These are phyloP conservation scores for Cladophialophora bantiana DNA, from an alignment of 2,329 filamentous ascomycete genomes.

Conservation along the genomic window DNA sequence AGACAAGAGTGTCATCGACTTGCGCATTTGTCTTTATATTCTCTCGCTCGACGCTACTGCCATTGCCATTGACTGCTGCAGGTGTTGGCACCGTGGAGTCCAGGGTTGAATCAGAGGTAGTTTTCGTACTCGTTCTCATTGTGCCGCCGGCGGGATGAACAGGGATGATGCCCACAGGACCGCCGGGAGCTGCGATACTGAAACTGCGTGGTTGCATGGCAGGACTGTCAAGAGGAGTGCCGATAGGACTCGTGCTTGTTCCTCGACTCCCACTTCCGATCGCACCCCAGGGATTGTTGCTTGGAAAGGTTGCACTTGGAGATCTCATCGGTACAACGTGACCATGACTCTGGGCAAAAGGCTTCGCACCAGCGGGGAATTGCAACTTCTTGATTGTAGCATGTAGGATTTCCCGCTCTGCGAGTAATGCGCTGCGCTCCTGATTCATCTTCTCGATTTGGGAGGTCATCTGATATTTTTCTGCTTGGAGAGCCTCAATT, in stretches of 20 bases:
- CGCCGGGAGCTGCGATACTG: constrained; percentile 8
- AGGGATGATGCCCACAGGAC: constrained; percentile 1
- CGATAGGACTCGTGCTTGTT: constrained; percentile 11
- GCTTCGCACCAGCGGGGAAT: constrained; percentile 8
- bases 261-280: constrained; percentile 29
- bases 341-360: constrained; percentile 1
- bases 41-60: neutral
- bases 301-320: constrained; percentile 15
- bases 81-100: constrained; percentile 14
- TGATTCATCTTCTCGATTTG: constrained; percentile 16
- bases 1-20: neutral
- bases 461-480: constrained; percentile 21
- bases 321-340: constrained; percentile 9
- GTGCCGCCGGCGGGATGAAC: neutral
- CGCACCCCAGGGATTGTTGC: constrained; percentile 27
- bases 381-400: constrained; percentile 28
- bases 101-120: neutral
- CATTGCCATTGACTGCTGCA: constrained; percentile 2
- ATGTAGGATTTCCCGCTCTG: constrained; percentile 29
- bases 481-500: constrained; percentile 26
- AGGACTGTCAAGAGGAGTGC: constrained; percentile 8
- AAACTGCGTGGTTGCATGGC: constrained; percentile 13
- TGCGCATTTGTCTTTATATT: neutral
- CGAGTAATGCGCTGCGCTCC: constrained; percentile 17
- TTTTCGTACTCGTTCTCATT: neutral